Evolutionary conservation across 2,329 filamentous ascomycete genomes (phyloP), one percentile per base, ranked within the genome.

Genomic region (Akanthomyces dipterigenus): DNA sequence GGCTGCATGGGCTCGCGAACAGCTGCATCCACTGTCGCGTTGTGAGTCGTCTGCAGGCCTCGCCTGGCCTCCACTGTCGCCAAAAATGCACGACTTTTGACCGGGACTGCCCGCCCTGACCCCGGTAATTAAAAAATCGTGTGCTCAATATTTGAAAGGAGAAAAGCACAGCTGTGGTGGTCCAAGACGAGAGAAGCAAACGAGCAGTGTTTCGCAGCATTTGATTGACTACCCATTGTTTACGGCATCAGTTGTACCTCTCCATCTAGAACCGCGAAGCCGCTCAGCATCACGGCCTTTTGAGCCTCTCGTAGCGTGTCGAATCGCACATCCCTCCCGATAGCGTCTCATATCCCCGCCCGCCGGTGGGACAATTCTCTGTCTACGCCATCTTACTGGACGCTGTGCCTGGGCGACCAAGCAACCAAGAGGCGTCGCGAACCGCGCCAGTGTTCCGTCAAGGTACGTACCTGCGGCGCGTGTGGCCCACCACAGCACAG

Each of bases 381-480:
- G 36, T 51, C 60, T 45, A 46, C 51, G 45, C n/a, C 36, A 53
- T 62, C 54, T 57, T 46, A 62, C 53, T 64, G 62, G 55, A 65
- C 64, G 34, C 62, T 65, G 67, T 70, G 66, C 69, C 70, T 69
- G 65, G 69, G 70, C 71, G 71, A 72, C 69, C 65, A 63, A 51
- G 64, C 65, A 65, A 53, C 53, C 36, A 43, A 54, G 49, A 43
- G 57, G 28, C 42, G 57, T 60, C 70, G 68, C 66, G 68, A 69
- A 67, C 67, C 70, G 68, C 70, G 69, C 66, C 66, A 65, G 64
- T 50, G 49, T 60, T 51, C 48, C 57, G 57, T 60, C 49, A 53
- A 42, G 60, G 60, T 62, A 62, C 53, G 60, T 62, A 62, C 60
- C 58, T 24, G 14, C 58, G 58, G 31, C 51, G 45, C 59, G 59